Conservation (phyloP, 495 filamentous ascomycete genomes). For the Lophium mytilinum region DNA sequence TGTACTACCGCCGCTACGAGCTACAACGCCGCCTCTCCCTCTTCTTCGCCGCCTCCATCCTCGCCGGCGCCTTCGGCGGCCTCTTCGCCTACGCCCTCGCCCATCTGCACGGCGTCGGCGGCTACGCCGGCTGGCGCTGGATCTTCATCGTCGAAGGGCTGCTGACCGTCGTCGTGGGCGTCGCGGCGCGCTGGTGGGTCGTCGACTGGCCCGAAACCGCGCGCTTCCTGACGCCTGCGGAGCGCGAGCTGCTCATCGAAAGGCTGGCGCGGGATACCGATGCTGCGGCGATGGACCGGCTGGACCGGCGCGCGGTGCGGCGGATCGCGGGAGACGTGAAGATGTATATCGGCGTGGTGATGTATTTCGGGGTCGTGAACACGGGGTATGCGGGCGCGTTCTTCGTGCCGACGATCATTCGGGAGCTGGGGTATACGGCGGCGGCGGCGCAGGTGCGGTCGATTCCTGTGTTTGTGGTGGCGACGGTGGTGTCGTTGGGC, state of each 20-base stretch:
- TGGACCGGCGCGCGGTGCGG: constrained; percentile 30
- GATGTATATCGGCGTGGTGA: constrained; percentile 27
- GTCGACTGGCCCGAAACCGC: constrained; percentile 39
- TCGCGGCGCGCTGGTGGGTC: constrained; percentile 41
- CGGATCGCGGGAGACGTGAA: constrained; percentile 31
- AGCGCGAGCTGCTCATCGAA: constrained; percentile 36
- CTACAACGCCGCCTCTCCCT: constrained; percentile 50
- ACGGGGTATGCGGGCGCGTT: constrained; percentile 29
- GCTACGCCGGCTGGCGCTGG: constrained; percentile 36
- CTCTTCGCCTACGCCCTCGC: constrained; percentile 54
- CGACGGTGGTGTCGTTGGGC: constrained; percentile 19
- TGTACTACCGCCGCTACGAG: constrained; percentile 58
- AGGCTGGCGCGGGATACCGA: constrained; percentile 31
- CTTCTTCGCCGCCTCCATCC: constrained; percentile 49
- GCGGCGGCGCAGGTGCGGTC: constrained; percentile 26
- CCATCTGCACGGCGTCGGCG: constrained; percentile 45
- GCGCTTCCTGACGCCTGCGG: constrained; percentile 33
- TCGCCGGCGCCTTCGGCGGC: constrained; percentile 56
- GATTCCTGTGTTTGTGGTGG: constrained; percentile 35
- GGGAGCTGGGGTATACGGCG: constrained; percentile 26
- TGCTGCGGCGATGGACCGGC: constrained; percentile 37
- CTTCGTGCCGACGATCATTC: constrained; percentile 29
- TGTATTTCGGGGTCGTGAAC: constrained; percentile 30
- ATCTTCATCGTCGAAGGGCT: constrained; percentile 46
- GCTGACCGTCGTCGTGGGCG: constrained; percentile 36